Conservation (phyloP, 2,329 filamentous ascomycete genomes). For the Fusarium proliferatum region DNA sequence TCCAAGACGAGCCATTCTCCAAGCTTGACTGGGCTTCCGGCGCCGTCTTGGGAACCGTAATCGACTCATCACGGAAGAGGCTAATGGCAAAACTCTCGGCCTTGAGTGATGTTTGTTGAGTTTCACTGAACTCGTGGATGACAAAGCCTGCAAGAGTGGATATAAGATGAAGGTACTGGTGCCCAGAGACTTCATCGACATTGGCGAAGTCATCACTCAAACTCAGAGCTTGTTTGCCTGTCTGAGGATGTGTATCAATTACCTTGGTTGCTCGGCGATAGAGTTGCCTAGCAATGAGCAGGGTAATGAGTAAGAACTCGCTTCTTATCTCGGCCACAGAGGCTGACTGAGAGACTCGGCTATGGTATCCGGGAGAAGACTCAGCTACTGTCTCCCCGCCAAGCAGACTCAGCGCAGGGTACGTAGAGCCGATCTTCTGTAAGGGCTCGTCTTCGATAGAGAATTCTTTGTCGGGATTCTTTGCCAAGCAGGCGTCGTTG, state of each 20-base stretch:
- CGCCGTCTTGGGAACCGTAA: constrained; percentile 28
- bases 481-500: constrained; percentile 54
- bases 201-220: constrained; percentile 50
- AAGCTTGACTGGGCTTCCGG: constrained; percentile 17
- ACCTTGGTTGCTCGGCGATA: constrained; percentile 55
- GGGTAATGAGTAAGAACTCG: constrained; percentile 54
- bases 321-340: constrained; percentile 46
- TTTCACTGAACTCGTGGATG: constrained; percentile 52
- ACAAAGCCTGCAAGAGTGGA: constrained; percentile 52
- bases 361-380: background rate
- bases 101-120: constrained; percentile 50
- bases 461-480: constrained; percentile 36
- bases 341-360: constrained; percentile 4
- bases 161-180: constrained; percentile 52
- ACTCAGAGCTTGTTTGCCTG: constrained; percentile 39
- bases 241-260: constrained; percentile 34
- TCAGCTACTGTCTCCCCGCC: constrained; percentile 13
- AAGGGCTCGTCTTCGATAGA: constrained; percentile 36
- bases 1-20: constrained; percentile 44
- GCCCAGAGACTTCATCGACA: constrained; percentile 43
- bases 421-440: constrained; percentile 41
- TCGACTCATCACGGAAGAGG: constrained; percentile 52
- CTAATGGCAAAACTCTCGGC: constrained; percentile 50
- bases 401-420: constrained; percentile 44
- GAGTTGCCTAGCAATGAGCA: constrained; percentile 53